Evolutionary conservation across 1,284 basidiomycete species (phyloP).

Genomic region (Omphalotus olearius): DNA sequence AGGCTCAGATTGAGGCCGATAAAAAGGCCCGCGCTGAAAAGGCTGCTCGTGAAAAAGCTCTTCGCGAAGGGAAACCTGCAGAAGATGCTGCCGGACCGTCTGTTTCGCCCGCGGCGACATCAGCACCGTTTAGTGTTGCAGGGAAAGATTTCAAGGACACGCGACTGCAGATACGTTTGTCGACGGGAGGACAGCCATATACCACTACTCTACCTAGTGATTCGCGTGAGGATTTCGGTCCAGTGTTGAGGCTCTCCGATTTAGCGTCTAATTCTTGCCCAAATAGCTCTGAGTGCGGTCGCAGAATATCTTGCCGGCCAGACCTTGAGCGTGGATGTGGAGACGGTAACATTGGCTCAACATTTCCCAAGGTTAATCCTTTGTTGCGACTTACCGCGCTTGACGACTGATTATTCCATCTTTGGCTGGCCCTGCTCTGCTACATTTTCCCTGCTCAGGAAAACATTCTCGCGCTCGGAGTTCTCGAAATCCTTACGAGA

Average conservation of each 20-base stretch:
- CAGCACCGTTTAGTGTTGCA: conserved; percentile 40
- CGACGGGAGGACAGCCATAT: conserved; percentile 74
- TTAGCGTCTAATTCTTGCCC: conserved; percentile 2
- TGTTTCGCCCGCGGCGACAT: conserved; percentile 31
- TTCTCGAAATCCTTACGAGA: conserved; percentile 67
- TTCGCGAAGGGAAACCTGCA: conserved; percentile 68
- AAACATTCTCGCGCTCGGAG: conserved; percentile 61
- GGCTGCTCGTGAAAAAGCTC: conserved; percentile 81
- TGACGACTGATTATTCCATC: background rate
- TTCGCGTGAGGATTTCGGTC: conserved; percentile 50
- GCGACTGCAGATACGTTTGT: conserved; percentile 79
- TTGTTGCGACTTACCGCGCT: background rate
- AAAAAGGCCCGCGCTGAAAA: conserved; percentile 87
- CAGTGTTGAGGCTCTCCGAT: background rate
- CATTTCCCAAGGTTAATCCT: conserved; percentile 77
- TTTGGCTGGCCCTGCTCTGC: background rate
- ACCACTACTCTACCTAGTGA: conserved; percentile 80
- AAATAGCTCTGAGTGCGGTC: conserved; percentile 71
- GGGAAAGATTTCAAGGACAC: conserved; percentile 81
- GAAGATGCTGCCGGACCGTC: conserved; percentile 26
- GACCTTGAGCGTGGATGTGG: conserved; percentile 62
- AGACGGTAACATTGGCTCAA: conserved; percentile 71
- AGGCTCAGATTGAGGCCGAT: conserved; percentile 92
- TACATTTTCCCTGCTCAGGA: too few relatives aligned
- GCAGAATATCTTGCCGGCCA: conserved; percentile 85